A percentile compares a stretch with the other conserved stretches of the same genome.
These are phyloP conservation scores for Galeopsis tetrahit DNA, from an alignment of 257 asterid species.

Conservation along the genomic window DNA sequence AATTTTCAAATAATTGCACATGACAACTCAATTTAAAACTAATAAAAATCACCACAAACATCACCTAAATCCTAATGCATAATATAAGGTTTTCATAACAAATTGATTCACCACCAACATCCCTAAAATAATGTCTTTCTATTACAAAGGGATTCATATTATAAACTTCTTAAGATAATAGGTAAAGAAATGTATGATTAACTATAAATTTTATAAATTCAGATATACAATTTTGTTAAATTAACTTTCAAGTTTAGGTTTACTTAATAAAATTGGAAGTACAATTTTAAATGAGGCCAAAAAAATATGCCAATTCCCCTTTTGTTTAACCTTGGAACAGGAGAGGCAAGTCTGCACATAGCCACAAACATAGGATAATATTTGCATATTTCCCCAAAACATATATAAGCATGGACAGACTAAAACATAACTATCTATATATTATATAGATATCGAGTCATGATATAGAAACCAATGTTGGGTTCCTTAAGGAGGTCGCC, in stretches of 20 bases:
- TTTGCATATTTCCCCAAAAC: background rate
- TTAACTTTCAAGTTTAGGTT: background rate
- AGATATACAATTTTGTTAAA: background rate
- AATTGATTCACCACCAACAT: background rate
- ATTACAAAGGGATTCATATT: background rate
- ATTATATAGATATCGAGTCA: background rate
- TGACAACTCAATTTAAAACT: background rate
- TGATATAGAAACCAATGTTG: background rate
- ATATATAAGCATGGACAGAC: background rate
- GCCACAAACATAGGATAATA: background rate
- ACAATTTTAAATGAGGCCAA: background rate
- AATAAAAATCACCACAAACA: background rate
- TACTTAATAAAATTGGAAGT: background rate
- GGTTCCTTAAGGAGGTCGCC: background rate
- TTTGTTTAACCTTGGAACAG: background rate
- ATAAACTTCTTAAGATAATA: background rate
- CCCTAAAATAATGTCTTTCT: background rate
- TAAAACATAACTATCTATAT: constrained; percentile 3
- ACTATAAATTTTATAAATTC: background rate
- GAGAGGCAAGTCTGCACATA: background rate
- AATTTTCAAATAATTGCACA: background rate
- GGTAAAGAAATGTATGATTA: background rate
- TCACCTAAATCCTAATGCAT: background rate
- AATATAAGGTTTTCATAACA: background rate
- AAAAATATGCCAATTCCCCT: background rate